Evolutionary conservation across 805 yeast genomes (phyloP), one percentile per base, ranked within the genome.

Genomic region (Nakazawaea ernobii): DNA sequence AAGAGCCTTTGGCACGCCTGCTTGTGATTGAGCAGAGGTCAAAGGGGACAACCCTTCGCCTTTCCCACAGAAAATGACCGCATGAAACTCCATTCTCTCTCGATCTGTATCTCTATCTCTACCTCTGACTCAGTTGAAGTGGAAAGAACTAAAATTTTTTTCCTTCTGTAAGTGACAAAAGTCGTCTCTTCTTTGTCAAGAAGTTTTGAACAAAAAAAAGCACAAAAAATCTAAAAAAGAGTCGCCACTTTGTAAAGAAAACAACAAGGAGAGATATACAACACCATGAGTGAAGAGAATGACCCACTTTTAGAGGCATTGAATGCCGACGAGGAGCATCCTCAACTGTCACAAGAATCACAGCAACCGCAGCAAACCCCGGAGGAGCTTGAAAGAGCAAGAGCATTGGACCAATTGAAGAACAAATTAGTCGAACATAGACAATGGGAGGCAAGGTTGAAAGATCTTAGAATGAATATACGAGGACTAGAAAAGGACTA

Each of bases 391-490:
- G 95, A 84, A 55, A 81, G 95, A 56, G 84, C 82, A 52, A 77
- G 80, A 55, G 95, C 97, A 13, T 67, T 94, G 52, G 70, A 74
- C 35, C 85, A 82, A 52, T 86, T 88, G 66, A 90, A 89, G 64
- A 83, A 82, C 63, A 91, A 89, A 67, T 75, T 94, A 59, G 72
- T 86, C 57, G 97, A 94, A 59, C 99, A 94, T 67, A 80, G 96
- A 61, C 87, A 89, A 60, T 89, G 95, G 87, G 97, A 92, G 62
- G 87, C 95, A 39, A 81, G 89, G 59, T 74, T 94, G 59, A 92
- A 89, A 65, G 89, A 83, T 38, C 74, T 91, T 52, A 79, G 99
- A 55, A 69, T 86, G 59, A 79, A 84, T 53, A 86, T 94, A 70
- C 82, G 90, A 65, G 95, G 79, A 56, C 68, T 90, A 55, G 96